Evolutionary conservation across 345 rosid genomes (phyloP).

Genomic region (Reutealis trisperma): DNA sequence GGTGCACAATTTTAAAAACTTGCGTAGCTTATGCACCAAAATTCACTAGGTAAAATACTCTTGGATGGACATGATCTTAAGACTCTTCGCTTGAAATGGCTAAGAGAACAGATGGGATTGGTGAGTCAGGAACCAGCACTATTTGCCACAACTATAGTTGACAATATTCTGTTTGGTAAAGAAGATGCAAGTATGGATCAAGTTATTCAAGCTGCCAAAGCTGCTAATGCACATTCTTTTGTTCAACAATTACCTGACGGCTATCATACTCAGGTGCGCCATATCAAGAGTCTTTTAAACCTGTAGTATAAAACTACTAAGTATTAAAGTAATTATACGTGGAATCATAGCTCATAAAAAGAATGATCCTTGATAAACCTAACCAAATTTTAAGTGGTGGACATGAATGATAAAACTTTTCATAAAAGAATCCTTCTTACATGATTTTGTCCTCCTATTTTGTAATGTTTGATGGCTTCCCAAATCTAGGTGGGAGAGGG

Average conservation of each 20-base stretch:
- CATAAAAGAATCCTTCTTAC: background rate
- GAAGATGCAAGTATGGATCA: slow-evolving; percentile 55
- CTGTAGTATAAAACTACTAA: background rate
- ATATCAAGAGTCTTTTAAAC: background rate
- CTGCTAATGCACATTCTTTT: slow-evolving; percentile 81
- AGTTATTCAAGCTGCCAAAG: slow-evolving; percentile 66
- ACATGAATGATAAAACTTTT: background rate
- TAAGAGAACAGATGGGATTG: slow-evolving; percentile 84
- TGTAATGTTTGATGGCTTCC: slow-evolving; percentile 9
- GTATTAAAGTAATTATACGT: background rate
- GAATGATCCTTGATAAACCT: background rate
- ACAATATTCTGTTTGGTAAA: slow-evolving; percentile 69
- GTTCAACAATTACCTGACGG: slow-evolving; percentile 60
- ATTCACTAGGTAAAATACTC: slow-evolving; percentile 51
- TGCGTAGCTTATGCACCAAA: slow-evolving; percentile 6
- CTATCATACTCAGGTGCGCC: slow-evolving; percentile 63
- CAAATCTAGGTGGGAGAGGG: slow-evolving; percentile 81
- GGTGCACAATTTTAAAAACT: background rate
- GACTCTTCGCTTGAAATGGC: slow-evolving; percentile 63
- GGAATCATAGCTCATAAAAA: background rate
- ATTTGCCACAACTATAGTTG: slow-evolving; percentile 70
- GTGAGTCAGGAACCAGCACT: slow-evolving; percentile 91
- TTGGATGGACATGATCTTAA: slow-evolving; percentile 69
- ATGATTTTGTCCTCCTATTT: background rate
- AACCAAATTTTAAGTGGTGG: background rate